These are phyloP conservation scores for Metschnikowia dekortorum DNA, from an alignment of 805 yeast genomes.

Conservation along the genomic window DNA sequence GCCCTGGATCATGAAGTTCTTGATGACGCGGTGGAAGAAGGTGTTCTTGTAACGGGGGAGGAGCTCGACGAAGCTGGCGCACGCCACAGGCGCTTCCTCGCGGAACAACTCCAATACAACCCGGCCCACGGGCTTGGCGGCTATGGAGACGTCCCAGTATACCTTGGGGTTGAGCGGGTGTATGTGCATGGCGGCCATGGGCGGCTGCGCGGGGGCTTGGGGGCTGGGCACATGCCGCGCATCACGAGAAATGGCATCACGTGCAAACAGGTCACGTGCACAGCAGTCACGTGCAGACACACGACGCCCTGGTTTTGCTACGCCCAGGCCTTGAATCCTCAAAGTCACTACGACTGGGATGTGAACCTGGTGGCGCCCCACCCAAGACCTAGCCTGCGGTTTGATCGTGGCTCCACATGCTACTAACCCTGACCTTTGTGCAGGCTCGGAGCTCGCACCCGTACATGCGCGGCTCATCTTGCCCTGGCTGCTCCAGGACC, in stretches of 20 bases:
- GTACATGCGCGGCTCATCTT: too few relatives aligned
- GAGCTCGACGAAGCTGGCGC: slow-evolving; percentile 46
- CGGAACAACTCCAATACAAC: slow-evolving; percentile 53
- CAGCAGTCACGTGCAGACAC: too few relatives aligned
- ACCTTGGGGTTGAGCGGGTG: slow-evolving; percentile 26
- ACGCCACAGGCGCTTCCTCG: slow-evolving; percentile 53
- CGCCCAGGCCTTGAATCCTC: too few relatives aligned
- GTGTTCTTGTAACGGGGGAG: slow-evolving; percentile 38
- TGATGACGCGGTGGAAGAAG: slow-evolving; percentile 58
- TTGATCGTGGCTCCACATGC: too few relatives aligned
- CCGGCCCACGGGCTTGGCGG: slow-evolving; percentile 45
- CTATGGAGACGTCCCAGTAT: slow-evolving; percentile 52
- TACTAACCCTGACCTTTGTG: too few relatives aligned
- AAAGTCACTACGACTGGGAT: too few relatives aligned
- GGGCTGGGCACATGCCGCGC: neutral
- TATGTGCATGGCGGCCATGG: slow-evolving; percentile 25
- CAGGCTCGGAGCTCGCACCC: too few relatives aligned
- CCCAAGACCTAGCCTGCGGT: too few relatives aligned
- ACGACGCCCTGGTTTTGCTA: too few relatives aligned
- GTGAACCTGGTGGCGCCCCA: too few relatives aligned
- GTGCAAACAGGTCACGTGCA: neutral
- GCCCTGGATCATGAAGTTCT: slow-evolving; percentile 67
- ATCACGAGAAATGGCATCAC: too few relatives aligned
- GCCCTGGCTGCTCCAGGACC: too few relatives aligned
- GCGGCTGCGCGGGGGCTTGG: neutral